Evolutionary conservation across 306 rosid genomes (phyloP), one percentile per base, ranked within the genome.

Genomic region (Mimosa pudica): DNA sequence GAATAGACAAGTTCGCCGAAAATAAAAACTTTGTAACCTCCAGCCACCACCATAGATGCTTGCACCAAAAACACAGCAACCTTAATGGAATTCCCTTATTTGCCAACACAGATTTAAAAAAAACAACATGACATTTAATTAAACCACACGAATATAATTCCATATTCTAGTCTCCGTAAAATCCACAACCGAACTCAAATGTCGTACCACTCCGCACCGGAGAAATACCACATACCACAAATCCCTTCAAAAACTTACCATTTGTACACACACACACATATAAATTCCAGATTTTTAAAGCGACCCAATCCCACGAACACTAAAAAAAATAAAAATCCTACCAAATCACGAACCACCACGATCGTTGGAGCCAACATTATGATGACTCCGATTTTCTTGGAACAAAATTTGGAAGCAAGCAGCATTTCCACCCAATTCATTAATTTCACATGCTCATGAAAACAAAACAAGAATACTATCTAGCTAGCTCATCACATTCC

Each of bases 341-440:
- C 41, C 67, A 38, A 74, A 58, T n/a, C 54, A 2, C 2, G 2
- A 1, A 70, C 55, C 18, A 58, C 18, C 71, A 1, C 4, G 24
- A 42, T 8, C n/a, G 47, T 42, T n/a, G 72, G 4, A 35, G 42
- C 38, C 12, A 35, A 82, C 82, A 79, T 54, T 48, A 79, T 54
- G 42, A 9, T 77, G 71, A 47, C 86, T 84, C 93, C 91, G 76
- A 81, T 79, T 71, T 82, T 82, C 38, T 84, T 82, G 92, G 91
- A 88, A 88, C 83, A 33, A 75, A 75, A 70, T 11, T 45, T 60
- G 8, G 33, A 35, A 18, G 62, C 70, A 12, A 18, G 62, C 70
- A 12, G 80, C 6, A 44, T 42, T 42, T 68, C 24, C 8, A 5
- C n/a, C 18, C 30, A 0, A 0, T 32, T 69, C 11, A 46, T 70